These are phyloP conservation scores for Claviceps sp. DNA, from an alignment of 2,329 filamentous ascomycete species.

Conservation along the genomic window DNA sequence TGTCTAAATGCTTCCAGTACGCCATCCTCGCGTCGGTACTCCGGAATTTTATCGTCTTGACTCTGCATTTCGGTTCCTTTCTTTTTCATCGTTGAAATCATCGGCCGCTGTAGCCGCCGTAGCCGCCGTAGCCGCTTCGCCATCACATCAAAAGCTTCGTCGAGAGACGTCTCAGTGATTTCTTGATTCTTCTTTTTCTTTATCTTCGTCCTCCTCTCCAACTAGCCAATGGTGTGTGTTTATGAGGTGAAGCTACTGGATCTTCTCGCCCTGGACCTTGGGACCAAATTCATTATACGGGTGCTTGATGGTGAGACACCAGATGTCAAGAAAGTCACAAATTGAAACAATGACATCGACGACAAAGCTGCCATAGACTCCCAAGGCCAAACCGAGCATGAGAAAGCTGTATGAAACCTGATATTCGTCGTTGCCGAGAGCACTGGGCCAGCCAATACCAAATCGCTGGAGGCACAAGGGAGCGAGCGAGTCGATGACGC, in stretches of 20 bases:
- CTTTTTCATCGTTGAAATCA: not conserved
- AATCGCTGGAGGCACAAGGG: conserved; percentile 46
- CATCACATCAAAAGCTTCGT: not conserved
- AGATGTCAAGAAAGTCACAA: conserved; percentile 96
- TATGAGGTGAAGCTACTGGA: conserved; percentile 9
- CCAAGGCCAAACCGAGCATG: conserved; percentile 70
- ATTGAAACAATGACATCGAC: conserved; percentile 96
- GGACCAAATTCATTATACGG: conserved; percentile 34
- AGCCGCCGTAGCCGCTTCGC: not conserved
- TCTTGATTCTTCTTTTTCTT: too few relatives aligned
- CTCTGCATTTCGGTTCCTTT: not conserved
- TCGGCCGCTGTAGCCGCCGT: not conserved
- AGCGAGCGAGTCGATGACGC: conserved; percentile 68
- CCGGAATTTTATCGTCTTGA: not conserved
- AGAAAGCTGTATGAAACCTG: conserved; percentile 85
- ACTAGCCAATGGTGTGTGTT: not conserved
- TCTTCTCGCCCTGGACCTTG: conserved; percentile 28
- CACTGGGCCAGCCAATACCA: conserved; percentile 63
- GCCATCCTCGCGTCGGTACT: not conserved
- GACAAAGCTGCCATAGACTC: conserved; percentile 95
- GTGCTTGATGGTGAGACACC: conserved; percentile 96
- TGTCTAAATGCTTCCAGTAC: not conserved
- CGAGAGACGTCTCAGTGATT: not conserved
- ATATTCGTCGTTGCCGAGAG: conserved; percentile 63
- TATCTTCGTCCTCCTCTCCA: too few relatives aligned